Percentiles rank a stretch among this genome's conserved stretches.
Evolutionary conservation across 805 yeast genomes (phyloP).

Genomic region (Sugiyamaella floridensis): DNA sequence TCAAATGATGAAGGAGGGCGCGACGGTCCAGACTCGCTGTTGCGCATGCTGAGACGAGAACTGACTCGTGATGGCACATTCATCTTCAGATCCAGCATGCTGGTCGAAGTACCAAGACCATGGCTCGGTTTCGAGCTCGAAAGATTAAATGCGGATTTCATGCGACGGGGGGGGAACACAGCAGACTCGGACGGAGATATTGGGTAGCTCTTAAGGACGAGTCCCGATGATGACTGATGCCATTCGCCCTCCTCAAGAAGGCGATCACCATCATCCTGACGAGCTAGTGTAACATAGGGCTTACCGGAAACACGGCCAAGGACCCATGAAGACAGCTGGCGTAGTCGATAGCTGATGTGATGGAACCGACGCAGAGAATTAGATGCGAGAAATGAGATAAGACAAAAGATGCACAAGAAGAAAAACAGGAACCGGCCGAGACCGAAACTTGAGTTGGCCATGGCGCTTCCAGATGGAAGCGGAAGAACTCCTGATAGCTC

Average conservation of each 20-base stretch:
- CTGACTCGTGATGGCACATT: slow-evolving; percentile 14
- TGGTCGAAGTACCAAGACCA: slow-evolving; percentile 18
- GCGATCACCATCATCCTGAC: slow-evolving; percentile 3
- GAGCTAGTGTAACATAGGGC: neutral
- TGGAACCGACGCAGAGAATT: slow-evolving; percentile 1
- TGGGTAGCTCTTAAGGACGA: slow-evolving; percentile 7
- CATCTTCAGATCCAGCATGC: slow-evolving; percentile 19
- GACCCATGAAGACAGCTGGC: neutral
- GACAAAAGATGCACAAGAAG: slow-evolving; percentile 5
- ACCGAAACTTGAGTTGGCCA: neutral
- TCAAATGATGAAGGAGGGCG: slow-evolving; percentile 8
- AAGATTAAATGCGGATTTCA: slow-evolving; percentile 4
- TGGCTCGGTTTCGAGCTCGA: neutral
- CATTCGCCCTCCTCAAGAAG: slow-evolving; percentile 12
- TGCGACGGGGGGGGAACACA: slow-evolving; percentile 3
- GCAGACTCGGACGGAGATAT: slow-evolving; percentile 4
- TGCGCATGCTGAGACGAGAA: slow-evolving; percentile 14
- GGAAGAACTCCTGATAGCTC: slow-evolving; percentile 12
- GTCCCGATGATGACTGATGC: neutral
- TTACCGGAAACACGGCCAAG: neutral
- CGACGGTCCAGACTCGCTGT: neutral
- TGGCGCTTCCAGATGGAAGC: neutral
- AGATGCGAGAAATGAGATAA: neutral
- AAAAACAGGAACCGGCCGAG: neutral
- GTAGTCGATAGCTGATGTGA: neutral